Percentiles rank a stretch among this genome's conserved stretches.
Evolutionary conservation across 768 basidiomycete species (phyloP).

Genomic region (Leccinellum luteum): DNA sequence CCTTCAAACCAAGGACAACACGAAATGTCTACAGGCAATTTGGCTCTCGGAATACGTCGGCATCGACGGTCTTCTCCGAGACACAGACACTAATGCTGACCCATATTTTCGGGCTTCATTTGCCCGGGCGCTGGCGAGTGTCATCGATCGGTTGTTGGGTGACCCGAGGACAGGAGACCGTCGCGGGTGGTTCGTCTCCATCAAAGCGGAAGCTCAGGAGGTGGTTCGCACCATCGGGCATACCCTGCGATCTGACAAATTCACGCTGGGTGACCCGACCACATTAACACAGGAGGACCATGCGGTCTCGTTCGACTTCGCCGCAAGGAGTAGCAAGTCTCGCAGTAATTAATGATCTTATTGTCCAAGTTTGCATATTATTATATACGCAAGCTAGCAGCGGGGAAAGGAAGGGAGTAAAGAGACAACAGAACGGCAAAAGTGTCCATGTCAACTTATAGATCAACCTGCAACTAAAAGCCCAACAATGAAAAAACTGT

Average conservation of each 20-base stretch:
- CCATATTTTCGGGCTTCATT: conserved; percentile 49
- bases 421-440: conserved; percentile 1
- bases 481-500: background rate
- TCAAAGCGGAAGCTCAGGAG: conserved; percentile 20
- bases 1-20: conserved; percentile 45
- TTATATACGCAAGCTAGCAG: conserved; percentile 8
- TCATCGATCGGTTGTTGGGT: conserved; percentile 35
- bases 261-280: conserved; percentile 24
- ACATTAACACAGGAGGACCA: conserved; percentile 26
- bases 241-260: conserved; percentile 19
- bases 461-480: conserved; percentile 1
- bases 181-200: conserved; percentile 17
- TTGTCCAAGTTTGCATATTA: background rate
- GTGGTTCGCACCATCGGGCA: conserved; percentile 13
- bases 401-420: background rate
- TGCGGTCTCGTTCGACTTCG: conserved; percentile 31
- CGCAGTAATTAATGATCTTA: conserved; percentile 16
- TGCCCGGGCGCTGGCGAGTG: conserved; percentile 42
- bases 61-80: conserved; percentile 34
- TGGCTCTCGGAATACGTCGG: conserved; percentile 55
- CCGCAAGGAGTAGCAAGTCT: conserved; percentile 26
- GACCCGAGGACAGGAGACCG: conserved; percentile 18
- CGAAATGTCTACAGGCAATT: conserved; percentile 57
- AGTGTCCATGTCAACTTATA: conserved; percentile 5
- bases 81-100: conserved; percentile 16